Evolutionary conservation across 805 yeast species (phyloP).

Genomic region (Metschnikowia kofuensis): DNA sequence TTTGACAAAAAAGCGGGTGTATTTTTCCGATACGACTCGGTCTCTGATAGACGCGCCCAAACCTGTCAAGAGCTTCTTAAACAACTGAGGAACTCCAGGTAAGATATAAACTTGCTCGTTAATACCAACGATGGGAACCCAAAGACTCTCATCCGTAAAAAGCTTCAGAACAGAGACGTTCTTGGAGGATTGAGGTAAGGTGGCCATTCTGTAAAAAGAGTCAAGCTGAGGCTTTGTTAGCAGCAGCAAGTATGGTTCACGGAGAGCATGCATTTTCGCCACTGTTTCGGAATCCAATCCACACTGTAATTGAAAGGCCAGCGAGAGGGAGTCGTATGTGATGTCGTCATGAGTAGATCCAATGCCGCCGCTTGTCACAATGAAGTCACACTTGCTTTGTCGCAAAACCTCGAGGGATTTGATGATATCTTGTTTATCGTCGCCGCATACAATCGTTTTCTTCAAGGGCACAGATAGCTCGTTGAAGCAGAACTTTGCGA

Average conservation of each 20-base stretch:
- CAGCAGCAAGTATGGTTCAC: constrained; percentile 33
- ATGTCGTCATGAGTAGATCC: constrained; percentile 93
- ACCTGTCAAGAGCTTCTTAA: constrained; percentile 50
- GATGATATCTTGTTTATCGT: constrained; percentile 63
- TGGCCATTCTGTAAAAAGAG: constrained; percentile 79
- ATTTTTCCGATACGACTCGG: constrained; percentile 22
- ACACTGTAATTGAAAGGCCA: constrained; percentile 53
- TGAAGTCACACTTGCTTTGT: constrained; percentile 53
- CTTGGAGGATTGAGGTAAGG: constrained; percentile 50
- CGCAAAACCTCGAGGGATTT: constrained; percentile 48
- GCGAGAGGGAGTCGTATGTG: constrained; percentile 73
- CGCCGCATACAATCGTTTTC: constrained; percentile 72
- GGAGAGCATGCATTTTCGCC: constrained; percentile 52
- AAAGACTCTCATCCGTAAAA: constrained; percentile 47
- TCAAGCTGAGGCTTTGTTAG: constrained; percentile 42
- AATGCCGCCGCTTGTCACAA: constrained; percentile 70
- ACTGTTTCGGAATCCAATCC: constrained; percentile 56
- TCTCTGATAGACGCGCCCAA: constrained; percentile 35
- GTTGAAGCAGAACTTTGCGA: constrained; percentile 67
- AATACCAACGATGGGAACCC: constrained; percentile 86
- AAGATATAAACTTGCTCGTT: constrained; percentile 62
- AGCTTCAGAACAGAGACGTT: constrained; percentile 38
- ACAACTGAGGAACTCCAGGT: constrained; percentile 83
- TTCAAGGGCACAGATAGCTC: constrained; percentile 62
- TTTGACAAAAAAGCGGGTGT: constrained; percentile 54